These are phyloP conservation scores for Acanthamoeba castellanii DNA, from an alignment of 208 protist species.

Conservation along the genomic window DNA sequence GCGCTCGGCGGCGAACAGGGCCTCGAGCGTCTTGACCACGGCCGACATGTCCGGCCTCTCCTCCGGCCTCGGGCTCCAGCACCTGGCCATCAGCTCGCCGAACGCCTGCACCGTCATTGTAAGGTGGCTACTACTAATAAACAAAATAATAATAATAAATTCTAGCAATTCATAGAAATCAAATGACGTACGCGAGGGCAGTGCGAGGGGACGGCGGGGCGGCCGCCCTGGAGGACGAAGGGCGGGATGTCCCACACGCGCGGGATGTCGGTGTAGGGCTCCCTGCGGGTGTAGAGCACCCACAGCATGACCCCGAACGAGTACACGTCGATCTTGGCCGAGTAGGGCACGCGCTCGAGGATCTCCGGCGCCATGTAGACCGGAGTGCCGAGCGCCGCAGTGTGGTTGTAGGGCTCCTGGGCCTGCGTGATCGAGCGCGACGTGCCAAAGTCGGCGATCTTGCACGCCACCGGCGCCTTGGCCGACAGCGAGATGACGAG, in stretches of 20 bases:
- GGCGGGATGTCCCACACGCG: slow-evolving; percentile 54
- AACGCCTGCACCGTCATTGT: background rate
- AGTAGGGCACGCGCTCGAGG: slow-evolving; percentile 22
- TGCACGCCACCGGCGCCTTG: background rate
- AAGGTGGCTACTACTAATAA: no score
- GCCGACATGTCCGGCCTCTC: slow-evolving; percentile 23
- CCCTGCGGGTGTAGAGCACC: slow-evolving; percentile 48
- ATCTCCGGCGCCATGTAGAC: slow-evolving; percentile 60
- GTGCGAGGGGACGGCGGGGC: slow-evolving; percentile 7
- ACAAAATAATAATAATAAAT: no score
- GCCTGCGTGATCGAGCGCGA: slow-evolving; percentile 37
- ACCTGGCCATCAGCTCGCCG: background rate
- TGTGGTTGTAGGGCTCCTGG: slow-evolving; percentile 44
- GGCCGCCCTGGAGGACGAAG: slow-evolving; percentile 27
- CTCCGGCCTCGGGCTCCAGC: background rate
- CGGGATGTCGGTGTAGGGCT: slow-evolving; percentile 22
- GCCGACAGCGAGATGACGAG: background rate
- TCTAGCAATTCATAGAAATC: no score
- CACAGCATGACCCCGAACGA: slow-evolving; percentile 46
- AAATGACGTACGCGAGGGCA: background rate
- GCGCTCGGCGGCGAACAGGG: background rate
- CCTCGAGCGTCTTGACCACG: background rate
- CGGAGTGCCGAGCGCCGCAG: slow-evolving; percentile 31
- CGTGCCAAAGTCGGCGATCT: slow-evolving; percentile 66
- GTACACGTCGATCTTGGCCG: slow-evolving; percentile 33